A percentile compares a stretch with the other conserved stretches of the same genome.
Conservation (phyloP, 2,329 filamentous ascomycete species). For the Fusarium sp. region DNA sequence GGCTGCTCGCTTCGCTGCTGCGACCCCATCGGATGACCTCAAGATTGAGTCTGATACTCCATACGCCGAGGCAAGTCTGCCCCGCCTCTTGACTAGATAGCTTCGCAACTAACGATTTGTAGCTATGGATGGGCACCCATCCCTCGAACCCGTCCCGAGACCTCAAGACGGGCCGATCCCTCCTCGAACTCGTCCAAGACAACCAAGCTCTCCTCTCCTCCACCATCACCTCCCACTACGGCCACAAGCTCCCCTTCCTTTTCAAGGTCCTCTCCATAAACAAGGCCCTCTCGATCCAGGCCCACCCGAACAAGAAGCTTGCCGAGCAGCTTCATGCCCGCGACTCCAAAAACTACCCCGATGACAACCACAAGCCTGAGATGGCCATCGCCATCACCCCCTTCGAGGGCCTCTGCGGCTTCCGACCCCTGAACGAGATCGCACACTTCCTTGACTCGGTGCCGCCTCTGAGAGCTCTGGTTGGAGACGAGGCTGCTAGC, state of each 20-base stretch:
- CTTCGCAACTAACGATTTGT: slow-evolving; percentile 17
- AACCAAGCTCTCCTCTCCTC: slow-evolving; percentile 87
- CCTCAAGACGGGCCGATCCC: slow-evolving; percentile 83
- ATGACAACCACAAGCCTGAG: slow-evolving; percentile 99
- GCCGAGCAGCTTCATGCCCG: slow-evolving; percentile 89
- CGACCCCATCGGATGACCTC: slow-evolving; percentile 83
- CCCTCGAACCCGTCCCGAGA: slow-evolving; percentile 96
- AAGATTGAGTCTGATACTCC: slow-evolving; percentile 88
- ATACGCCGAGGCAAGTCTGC: slow-evolving; percentile 84
- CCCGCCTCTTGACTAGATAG: neutral
- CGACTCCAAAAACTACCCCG: slow-evolving; percentile 95
- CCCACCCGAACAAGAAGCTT: slow-evolving; percentile 93
- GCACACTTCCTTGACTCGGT: slow-evolving; percentile 81
- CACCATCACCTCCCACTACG: slow-evolving; percentile 82
- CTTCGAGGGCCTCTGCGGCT: slow-evolving; percentile 96
- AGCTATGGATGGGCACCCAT: slow-evolving; percentile 99
- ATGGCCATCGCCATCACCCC: slow-evolving; percentile 99
- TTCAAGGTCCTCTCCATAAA: slow-evolving; percentile 98
- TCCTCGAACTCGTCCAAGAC: slow-evolving; percentile 89
- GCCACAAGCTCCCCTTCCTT: slow-evolving; percentile 89
- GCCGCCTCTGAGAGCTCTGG: slow-evolving; percentile 73
- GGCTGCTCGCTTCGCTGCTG: slow-evolving; percentile 90
- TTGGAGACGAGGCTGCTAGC: slow-evolving; percentile 75
- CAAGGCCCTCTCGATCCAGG: slow-evolving; percentile 97
- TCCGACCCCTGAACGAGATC: slow-evolving; percentile 90